phyloP scores from a whole-genome alignment of 2,329 filamentous ascomycete species.

The Colletotrichum shisoi region DNA sequence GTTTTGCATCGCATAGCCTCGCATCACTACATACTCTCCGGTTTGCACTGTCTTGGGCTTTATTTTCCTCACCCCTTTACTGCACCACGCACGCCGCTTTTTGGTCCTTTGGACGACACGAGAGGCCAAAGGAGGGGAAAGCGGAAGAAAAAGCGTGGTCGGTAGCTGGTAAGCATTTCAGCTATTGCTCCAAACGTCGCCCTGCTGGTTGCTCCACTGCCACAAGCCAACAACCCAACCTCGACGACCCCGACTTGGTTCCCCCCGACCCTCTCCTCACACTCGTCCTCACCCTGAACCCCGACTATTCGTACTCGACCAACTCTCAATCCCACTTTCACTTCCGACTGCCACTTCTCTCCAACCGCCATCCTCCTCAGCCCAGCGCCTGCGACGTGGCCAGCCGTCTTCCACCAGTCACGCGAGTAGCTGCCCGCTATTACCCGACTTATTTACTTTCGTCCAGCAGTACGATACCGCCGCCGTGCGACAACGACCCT shows the following conservation, averaged over 20 bases:
- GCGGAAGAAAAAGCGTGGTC: conserved; percentile 3
- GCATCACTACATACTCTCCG: conserved; percentile 5
- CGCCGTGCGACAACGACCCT: conserved; percentile 35
- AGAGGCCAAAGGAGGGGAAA: not conserved
- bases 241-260: conserved; percentile 36
- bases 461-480: conserved; percentile 34
- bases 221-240: conserved; percentile 36
- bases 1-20: conserved; percentile 25
- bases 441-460: conserved; percentile 34
- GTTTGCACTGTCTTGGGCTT: conserved; percentile 1
- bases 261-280: conserved; percentile 35
- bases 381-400: conserved; percentile 36
- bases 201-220: conserved; percentile 31
- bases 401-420: conserved; percentile 34
- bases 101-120: conserved; percentile 11
- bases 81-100: not conserved
- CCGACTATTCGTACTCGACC: conserved; percentile 36
- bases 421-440: conserved; percentile 33
- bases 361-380: conserved; percentile 33
- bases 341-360: conserved; percentile 20
- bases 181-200: conserved; percentile 32
- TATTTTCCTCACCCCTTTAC: not conserved
- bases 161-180: conserved; percentile 28
- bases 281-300: conserved; percentile 29
- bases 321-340: conserved; percentile 25